A percentile compares a stretch with the other conserved stretches of the same genome.
phyloP scores from a whole-genome alignment of 2,329 filamentous ascomycete genomes.

The Zarea fungicola region DNA sequence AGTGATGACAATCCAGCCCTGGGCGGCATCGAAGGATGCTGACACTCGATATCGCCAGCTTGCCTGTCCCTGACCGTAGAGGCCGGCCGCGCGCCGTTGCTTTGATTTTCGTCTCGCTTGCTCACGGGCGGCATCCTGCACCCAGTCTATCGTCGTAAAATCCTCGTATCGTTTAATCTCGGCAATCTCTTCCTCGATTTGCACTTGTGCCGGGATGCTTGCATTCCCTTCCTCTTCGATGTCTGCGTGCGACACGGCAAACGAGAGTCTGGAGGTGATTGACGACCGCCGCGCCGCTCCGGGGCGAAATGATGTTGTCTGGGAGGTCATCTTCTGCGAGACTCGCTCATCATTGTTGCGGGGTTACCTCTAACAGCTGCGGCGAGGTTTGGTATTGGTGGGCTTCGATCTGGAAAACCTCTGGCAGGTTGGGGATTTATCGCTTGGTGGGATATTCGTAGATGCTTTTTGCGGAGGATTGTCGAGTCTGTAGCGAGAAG shows the following conservation, averaged over 20 bases:
- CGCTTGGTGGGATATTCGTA: no score
- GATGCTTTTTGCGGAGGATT: background rate
- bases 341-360: slow-evolving; percentile 29
- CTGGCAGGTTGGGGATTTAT: no score
- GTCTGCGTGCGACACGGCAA: slow-evolving; percentile 61
- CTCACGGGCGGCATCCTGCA: slow-evolving; percentile 92
- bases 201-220: slow-evolving; percentile 53
- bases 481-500: background rate
- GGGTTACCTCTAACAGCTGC: background rate
- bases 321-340: slow-evolving; percentile 34
- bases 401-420: background rate
- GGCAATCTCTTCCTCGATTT: slow-evolving; percentile 89
- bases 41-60: slow-evolving; percentile 77
- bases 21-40: slow-evolving; percentile 90
- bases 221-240: slow-evolving; percentile 51
- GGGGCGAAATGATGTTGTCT: slow-evolving; percentile 28
- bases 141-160: slow-evolving; percentile 98
- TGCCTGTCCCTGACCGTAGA: slow-evolving; percentile 62
- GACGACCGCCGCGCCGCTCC: slow-evolving; percentile 43
- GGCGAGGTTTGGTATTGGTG: no score
- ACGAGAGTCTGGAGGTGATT: slow-evolving; percentile 60
- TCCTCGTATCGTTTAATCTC: slow-evolving; percentile 99
- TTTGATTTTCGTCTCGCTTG: slow-evolving; percentile 74
- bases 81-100: slow-evolving; percentile 64
- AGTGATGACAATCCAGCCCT: slow-evolving; percentile 96